Evolutionary conservation across 208 protist species (phyloP), one percentile per base, ranked within the genome.

Genomic region (Tritrichomonas foetus): DNA sequence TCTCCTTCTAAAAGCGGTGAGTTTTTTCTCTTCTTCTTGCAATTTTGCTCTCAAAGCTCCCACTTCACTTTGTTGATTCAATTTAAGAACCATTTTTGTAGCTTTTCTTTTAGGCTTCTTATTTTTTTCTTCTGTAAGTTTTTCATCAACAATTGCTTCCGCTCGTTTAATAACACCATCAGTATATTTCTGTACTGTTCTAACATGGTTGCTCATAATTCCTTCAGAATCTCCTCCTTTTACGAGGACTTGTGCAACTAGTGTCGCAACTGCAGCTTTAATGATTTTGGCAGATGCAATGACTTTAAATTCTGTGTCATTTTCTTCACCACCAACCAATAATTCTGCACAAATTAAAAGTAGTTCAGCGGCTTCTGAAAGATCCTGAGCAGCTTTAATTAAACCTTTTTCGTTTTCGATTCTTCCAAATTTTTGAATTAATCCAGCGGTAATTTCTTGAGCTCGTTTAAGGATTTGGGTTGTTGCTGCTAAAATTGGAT

Each of bases 371-470:
- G 78, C 78, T 57, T 89, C 78, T 27, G 47, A n/a, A 39, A 89
- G 3, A 22, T 89, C 78, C 9, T n/a, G 25, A 20, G 78, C 78
- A 3, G 47, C 41, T 1, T 39, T 3, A 57, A 89, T 89, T n/a
- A 89, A 33, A 39, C 78, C 78, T 39, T 33, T 61, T 50, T 89
- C 78, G 27, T 89, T 89, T 33, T 89, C 78, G 2, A 89, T 89
- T n/a, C 39, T 25, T 16, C 78, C 78, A 39, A 27, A 39, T 9
- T 89, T 89, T 1, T 27, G 2, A 3, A 89, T 1, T 14, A 57
- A 16, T 47, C 39, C 2, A 0, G 30, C 16, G 13, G 78, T 89
- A 14, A 89, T 25, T 57, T 89, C 5, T n/a, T 47, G 39, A 61
- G 78, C 41, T 89, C 78, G 53, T 3, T 47, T 44, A 16, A 84